Evolutionary conservation across 495 filamentous ascomycete species (phyloP).

Genomic region (Aspergillus bertholletiae): DNA sequence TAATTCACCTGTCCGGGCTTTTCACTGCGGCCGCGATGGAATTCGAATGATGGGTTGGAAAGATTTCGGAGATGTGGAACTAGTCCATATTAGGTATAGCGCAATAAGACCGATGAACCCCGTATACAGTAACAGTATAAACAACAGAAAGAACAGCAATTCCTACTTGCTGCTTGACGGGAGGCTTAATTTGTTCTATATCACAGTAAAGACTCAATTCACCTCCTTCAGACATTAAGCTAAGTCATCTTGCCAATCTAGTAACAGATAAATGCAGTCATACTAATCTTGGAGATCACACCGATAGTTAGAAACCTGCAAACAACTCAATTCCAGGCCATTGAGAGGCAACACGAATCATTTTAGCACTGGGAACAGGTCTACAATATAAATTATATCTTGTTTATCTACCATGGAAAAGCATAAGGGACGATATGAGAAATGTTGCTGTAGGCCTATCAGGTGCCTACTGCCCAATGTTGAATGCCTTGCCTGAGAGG

Average conservation of each 20-base stretch:
- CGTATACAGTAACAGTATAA: background rate
- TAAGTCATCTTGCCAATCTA: no score
- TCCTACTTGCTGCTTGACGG: background rate
- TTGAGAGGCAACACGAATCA: background rate
- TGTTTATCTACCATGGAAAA: no score
- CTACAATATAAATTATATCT: background rate
- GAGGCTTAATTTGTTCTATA: no score
- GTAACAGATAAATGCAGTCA: no score
- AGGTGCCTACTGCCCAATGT: no score
- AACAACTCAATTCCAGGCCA: background rate
- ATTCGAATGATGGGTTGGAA: constrained; percentile 17
- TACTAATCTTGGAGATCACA: background rate
- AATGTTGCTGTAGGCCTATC: no score
- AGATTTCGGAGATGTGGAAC: constrained; percentile 23
- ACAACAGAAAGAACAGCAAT: background rate
- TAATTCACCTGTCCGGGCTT: constrained; percentile 29
- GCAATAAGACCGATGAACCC: background rate
- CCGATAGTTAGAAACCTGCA: background rate
- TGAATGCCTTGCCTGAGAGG: no score
- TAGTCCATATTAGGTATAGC: constrained; percentile 20
- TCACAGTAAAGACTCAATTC: no score
- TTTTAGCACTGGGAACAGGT: background rate
- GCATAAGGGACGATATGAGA: no score
- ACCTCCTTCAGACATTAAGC: no score
- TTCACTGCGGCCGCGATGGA: constrained; percentile 15